Conservation (phyloP, 2,329 filamentous ascomycete genomes). For the Pseudocercospora eumusae region DNA sequence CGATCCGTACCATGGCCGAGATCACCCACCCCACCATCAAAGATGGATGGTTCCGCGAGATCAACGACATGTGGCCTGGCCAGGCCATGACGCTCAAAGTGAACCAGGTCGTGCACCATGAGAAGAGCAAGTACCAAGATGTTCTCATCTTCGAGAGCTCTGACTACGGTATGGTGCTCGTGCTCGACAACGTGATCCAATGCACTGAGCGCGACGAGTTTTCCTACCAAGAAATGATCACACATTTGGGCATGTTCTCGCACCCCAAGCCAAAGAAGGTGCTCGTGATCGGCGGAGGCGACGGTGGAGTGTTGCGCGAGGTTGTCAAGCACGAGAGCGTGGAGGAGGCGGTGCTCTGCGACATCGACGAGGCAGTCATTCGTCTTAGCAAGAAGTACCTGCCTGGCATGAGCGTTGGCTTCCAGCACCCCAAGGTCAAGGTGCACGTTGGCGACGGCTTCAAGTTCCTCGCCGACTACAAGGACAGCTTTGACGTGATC, state of each 20-base stretch:
- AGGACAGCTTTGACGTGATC: slow-evolving; percentile 98
- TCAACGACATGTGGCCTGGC: slow-evolving; percentile 98
- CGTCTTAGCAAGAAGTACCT: slow-evolving; percentile 98
- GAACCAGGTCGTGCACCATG: slow-evolving; percentile 96
- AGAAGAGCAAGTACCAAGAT: slow-evolving; percentile 99
- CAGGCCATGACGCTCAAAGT: slow-evolving; percentile 99
- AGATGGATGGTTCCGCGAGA: slow-evolving; percentile 99
- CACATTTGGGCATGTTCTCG: slow-evolving; percentile 95
- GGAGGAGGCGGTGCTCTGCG: slow-evolving; percentile 93
- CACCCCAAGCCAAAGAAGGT: slow-evolving; percentile 99
- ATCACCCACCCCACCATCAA: slow-evolving; percentile 76
- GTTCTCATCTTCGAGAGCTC: slow-evolving; percentile 98
- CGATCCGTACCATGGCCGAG: slow-evolving; percentile 58
- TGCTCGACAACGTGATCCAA: slow-evolving; percentile 98
- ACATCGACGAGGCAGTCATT: slow-evolving; percentile 99
- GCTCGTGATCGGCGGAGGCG: slow-evolving; percentile 94
- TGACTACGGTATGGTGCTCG: slow-evolving; percentile 92
- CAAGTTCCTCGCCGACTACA: slow-evolving; percentile 95
- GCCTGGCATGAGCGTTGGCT: slow-evolving; percentile 88
- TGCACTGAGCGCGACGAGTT: slow-evolving; percentile 98
- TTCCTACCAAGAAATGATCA: slow-evolving; percentile 98
- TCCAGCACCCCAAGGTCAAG: slow-evolving; percentile 87
- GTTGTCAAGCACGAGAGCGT: slow-evolving; percentile 98
- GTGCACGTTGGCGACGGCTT: slow-evolving; percentile 95
- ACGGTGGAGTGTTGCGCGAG: slow-evolving; percentile 96